Evolutionary conservation across 148 eudicot genomes (phyloP).

Genomic region (Heliosperma pusillum): DNA sequence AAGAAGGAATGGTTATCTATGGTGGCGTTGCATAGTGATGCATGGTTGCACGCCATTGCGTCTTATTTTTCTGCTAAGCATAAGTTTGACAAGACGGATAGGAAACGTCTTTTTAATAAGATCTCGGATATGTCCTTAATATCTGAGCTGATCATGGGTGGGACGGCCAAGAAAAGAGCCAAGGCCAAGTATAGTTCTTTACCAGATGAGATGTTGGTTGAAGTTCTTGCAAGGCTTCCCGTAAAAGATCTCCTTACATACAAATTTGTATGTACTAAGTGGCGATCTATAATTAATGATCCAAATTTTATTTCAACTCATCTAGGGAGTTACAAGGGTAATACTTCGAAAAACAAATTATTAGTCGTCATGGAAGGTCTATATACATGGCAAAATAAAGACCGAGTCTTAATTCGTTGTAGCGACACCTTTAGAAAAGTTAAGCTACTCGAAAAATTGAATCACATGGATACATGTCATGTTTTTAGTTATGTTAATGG

Average conservation of each 20-base stretch:
- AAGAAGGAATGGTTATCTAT: no score
- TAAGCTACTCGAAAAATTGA: neutral
- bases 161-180: no score
- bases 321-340: conserved; percentile 10
- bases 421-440: conserved; percentile 22
- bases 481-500: conserved; percentile 13
- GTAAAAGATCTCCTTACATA: conserved; percentile 13
- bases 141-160: no score
- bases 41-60: no score
- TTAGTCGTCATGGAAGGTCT: conserved; percentile 6
- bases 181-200: no score
- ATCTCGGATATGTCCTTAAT: no score
- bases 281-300: conserved; percentile 20
- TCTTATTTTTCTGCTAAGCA: no score
- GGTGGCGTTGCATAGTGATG: no score
- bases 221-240: conserved; percentile 8
- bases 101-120: no score
- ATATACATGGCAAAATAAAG: neutral
- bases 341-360: neutral
- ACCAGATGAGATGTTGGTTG: no score
- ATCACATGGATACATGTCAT: neutral
- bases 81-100: no score
- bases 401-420: conserved; percentile 14
- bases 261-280: conserved; percentile 15
- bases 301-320: conserved; percentile 13